Percentiles rank a stretch among this genome's conserved stretches.
Conservation (phyloP, 148 eudicot species). For the Chenopodium berlandieri region DNA sequence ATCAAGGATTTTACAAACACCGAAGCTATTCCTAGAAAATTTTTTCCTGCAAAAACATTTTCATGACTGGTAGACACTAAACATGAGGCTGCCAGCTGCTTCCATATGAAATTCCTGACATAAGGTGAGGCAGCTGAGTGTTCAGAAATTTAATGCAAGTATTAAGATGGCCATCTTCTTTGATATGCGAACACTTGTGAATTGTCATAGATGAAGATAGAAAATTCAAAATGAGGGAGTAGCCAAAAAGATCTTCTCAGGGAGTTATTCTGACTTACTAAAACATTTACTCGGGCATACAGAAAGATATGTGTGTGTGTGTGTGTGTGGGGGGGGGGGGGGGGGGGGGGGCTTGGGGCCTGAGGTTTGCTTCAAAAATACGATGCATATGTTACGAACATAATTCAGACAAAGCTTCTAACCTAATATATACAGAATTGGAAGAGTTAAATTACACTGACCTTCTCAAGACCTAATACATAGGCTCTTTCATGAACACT, state of each 20-base stretch:
- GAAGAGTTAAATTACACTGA: conserved; percentile 19
- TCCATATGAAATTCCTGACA: no score
- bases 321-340: no score
- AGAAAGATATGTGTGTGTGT: neutral
- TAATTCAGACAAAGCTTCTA: neutral
- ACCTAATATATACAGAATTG: neutral
- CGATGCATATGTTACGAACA: neutral
- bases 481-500: conserved; percentile 85
- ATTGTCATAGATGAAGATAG: neutral
- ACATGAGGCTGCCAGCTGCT: neutral
- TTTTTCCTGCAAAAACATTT: neutral
- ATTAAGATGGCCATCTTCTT: neutral
- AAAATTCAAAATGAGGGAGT: neutral
- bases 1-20: neutral
- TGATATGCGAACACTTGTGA: neutral
- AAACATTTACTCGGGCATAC: neutral
- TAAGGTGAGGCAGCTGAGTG: neutral
- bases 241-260: neutral
- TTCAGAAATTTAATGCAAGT: neutral
- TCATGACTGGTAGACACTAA: neutral
- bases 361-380: neutral
- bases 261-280: neutral
- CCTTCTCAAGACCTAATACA: conserved; percentile 92
- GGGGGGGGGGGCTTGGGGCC: neutral
- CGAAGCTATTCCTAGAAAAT: neutral